phyloP scores from a whole-genome alignment of 345 rosid species.

The Boechera stricta region DNA sequence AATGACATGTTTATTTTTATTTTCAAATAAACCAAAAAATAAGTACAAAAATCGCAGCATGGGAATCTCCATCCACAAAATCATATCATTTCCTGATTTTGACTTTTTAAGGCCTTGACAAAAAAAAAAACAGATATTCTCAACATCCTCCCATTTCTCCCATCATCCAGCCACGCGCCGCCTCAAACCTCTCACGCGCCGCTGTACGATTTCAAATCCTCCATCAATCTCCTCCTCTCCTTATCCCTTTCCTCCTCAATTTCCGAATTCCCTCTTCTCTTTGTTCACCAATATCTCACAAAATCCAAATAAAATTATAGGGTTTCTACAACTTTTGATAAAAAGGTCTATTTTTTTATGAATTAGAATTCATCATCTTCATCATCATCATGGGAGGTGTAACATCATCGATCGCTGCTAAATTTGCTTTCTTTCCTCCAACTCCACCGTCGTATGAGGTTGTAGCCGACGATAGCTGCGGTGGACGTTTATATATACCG shows the following conservation, averaged over 20 bases:
- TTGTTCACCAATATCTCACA: conserved; percentile 2
- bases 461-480: conserved; percentile 52
- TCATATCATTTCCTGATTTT: conserved; percentile 21
- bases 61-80: conserved; percentile 19
- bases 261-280: neutral
- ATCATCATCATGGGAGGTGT: conserved; percentile 77
- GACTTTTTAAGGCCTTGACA: conserved; percentile 33
- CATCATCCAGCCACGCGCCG: conserved; percentile 42
- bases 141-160: neutral
- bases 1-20: neutral
- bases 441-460: conserved; percentile 81
- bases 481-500: conserved; percentile 59
- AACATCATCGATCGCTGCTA: conserved; percentile 94
- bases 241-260: conserved; percentile 8
- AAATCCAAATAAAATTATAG: neutral
- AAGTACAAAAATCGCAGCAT: conserved; percentile 1
- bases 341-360: conserved; percentile 43
- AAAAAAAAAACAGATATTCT: conserved; percentile 14
- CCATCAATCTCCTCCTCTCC: conserved; percentile 5
- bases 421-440: conserved; percentile 98
- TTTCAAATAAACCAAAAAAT: neutral
- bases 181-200: conserved; percentile 39
- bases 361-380: conserved; percentile 11
- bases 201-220: neutral
- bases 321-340: neutral